Conservation (phyloP, 2,329 filamentous ascomycete genomes). For the Diaporthe helianthi region DNA sequence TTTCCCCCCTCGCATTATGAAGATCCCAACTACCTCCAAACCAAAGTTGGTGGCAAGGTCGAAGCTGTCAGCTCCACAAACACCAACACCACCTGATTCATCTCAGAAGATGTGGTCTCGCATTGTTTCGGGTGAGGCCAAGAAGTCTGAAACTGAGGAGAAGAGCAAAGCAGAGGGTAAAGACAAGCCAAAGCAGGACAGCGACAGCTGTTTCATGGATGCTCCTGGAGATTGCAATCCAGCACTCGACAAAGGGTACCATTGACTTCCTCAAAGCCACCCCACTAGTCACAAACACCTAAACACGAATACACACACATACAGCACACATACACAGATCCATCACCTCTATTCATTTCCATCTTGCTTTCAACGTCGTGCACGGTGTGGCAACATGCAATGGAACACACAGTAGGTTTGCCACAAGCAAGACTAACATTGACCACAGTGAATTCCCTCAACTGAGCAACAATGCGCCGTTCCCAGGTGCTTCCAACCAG, state of each 20-base stretch:
- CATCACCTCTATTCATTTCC: not conserved
- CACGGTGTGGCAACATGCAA: too few relatives aligned
- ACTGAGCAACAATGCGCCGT: slow-evolving; percentile 59
- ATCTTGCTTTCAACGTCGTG: not conserved
- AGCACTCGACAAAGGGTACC: slow-evolving; percentile 34
- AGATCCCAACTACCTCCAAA: not conserved
- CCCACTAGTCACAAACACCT: not conserved
- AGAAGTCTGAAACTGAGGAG: not conserved
- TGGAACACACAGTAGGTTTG: not conserved
- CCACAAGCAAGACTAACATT: slow-evolving; percentile 34
- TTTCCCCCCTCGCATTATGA: slow-evolving; percentile 18
- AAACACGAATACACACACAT: not conserved
- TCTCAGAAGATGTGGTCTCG: slow-evolving; percentile 27
- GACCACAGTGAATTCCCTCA: slow-evolving; percentile 68
- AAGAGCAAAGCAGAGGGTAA: not conserved
- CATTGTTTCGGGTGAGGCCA: slow-evolving; percentile 20
- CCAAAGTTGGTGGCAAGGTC: slow-evolving; percentile 30
- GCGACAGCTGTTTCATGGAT: not conserved
- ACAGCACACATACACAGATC: not conserved
- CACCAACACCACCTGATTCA: not conserved
- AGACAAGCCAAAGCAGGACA: not conserved
- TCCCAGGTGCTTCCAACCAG: slow-evolving; percentile 55
- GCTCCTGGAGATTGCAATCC: not conserved
- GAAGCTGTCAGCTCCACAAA: not conserved
- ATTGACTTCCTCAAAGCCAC: slow-evolving; percentile 8